These are phyloP conservation scores for Daldinia caldariorum DNA, from an alignment of 495 filamentous ascomycete species.

Conservation along the genomic window DNA sequence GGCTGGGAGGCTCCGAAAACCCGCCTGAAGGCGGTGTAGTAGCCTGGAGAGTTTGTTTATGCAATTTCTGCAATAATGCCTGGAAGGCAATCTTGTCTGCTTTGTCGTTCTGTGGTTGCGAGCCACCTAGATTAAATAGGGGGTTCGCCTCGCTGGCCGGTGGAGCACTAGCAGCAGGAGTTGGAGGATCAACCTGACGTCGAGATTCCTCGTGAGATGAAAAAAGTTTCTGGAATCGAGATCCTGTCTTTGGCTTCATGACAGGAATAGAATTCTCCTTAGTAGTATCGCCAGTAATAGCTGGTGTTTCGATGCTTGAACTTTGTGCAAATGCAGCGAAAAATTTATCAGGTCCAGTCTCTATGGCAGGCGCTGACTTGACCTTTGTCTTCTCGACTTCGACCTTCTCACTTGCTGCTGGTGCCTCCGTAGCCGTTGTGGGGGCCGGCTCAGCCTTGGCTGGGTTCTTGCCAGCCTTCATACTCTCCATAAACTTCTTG, in stretches of 20 bases:
- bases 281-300: slow-evolving; percentile 50
- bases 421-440: slow-evolving; percentile 43
- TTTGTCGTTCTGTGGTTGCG: slow-evolving; percentile 59
- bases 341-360: slow-evolving; percentile 79
- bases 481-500: slow-evolving; percentile 90
- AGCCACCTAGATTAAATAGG: slow-evolving; percentile 44
- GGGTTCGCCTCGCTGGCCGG: slow-evolving; percentile 39
- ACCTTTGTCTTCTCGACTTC: slow-evolving; percentile 61
- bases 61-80: slow-evolving; percentile 84
- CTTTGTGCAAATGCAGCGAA: slow-evolving; percentile 73
- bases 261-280: slow-evolving; percentile 54
- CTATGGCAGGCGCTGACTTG: slow-evolving; percentile 66
- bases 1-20: slow-evolving; percentile 49
- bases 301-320: slow-evolving; percentile 41
- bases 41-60: slow-evolving; percentile 49
- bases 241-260: slow-evolving; percentile 62
- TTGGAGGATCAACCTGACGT: slow-evolving; percentile 63
- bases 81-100: slow-evolving; percentile 93
- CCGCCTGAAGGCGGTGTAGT: slow-evolving; percentile 38
- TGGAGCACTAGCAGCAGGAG: slow-evolving; percentile 46
- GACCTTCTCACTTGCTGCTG: slow-evolving; percentile 39
- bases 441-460: slow-evolving; percentile 49
- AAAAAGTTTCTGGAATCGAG: slow-evolving; percentile 87
- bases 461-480: slow-evolving; percentile 72
- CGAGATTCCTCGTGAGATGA: slow-evolving; percentile 69